Base-by-base conservation (phyloP, 768 basidiomycete genomes). In the Pleurotus giganteus region DNA sequence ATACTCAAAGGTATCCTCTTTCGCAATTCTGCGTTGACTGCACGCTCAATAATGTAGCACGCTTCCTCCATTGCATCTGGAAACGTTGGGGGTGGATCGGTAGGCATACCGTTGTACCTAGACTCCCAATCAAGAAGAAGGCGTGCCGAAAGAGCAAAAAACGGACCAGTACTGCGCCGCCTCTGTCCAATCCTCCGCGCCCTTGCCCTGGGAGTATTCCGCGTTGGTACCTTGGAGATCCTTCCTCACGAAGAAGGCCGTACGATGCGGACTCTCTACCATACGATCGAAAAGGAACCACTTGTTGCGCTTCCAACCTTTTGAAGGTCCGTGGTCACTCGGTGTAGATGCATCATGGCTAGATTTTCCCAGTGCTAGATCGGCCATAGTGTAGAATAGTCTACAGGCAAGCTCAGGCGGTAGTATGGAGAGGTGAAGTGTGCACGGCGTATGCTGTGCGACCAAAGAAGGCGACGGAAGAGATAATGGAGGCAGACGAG, bases 221-320 rank as follows among this genome's bases (percentile, higher is more conserved):
- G 71, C 67, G 24, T 74, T n/a, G n/a, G n/a, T 73, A 8, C 73
- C 57, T 3, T 76, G 74, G 54, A 78, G 71, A 26, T 71, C 75
- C 59, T 73, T 75, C 46, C 89, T 71, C 4, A 81, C 82, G 69
- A 81, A 93, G 68, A 92, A 91, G 1, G 86, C 81, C 1, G 91
- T 89, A n/a, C 82, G 75, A 69, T 93, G 91, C 3, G 91, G 89
- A 60, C 88, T 90, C 69, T 92, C 89, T 1, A 92, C 91, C 12
- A 92, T 57, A 19, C 84, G 76, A 62, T 93, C 89, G 66, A 89
- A 86, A 17, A 93, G 75, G 85, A 86, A 92, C 91, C 91, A 93
- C 61, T 84, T 88, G 57, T 88, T 90, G 47, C 82, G 74, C 58
- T 79, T 71, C 91, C 90, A 93, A 6, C 68, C 61, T 36, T 69